Evolutionary conservation across 306 rosid species (phyloP).

Genomic region (Vigna radiata): DNA sequence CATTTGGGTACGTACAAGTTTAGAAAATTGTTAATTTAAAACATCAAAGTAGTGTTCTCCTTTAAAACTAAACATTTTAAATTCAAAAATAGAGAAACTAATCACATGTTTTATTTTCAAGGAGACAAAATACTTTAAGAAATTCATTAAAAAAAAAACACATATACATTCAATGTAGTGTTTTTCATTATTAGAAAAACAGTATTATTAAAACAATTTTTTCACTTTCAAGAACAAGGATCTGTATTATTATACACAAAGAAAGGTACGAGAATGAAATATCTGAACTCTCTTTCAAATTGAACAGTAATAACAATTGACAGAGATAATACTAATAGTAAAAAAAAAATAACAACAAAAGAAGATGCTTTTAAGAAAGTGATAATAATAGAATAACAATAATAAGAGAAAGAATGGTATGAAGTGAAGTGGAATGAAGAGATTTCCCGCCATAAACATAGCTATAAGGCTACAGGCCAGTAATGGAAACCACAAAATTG

Average conservation of each 20-base stretch:
- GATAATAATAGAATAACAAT: neutral
- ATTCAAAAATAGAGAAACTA: neutral
- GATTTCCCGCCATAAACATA: slow-evolving; percentile 29
- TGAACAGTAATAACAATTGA: slow-evolving; percentile 23
- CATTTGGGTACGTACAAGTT: neutral
- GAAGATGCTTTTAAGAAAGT: neutral
- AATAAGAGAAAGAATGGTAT: neutral
- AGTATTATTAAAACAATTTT: neutral
- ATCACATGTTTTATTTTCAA: neutral
- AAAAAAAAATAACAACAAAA: slow-evolving; percentile 3
- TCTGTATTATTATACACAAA: neutral
- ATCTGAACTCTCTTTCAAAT: slow-evolving; percentile 1
- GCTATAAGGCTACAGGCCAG: slow-evolving; percentile 31
- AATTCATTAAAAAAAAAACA: neutral
- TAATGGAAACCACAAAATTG: slow-evolving; percentile 21
- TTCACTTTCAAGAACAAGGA: neutral
- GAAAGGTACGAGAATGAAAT: neutral
- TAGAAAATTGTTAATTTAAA: no score
- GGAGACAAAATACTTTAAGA: neutral
- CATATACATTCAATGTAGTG: neutral
- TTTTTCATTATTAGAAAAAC: neutral
- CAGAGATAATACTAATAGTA: neutral
- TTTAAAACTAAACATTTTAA: neutral
- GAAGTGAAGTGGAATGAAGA: neutral
- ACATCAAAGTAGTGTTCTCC: neutral